phyloP scores from a whole-genome alignment of 2,329 filamentous ascomycete species.

The Colletotrichum lini region DNA sequence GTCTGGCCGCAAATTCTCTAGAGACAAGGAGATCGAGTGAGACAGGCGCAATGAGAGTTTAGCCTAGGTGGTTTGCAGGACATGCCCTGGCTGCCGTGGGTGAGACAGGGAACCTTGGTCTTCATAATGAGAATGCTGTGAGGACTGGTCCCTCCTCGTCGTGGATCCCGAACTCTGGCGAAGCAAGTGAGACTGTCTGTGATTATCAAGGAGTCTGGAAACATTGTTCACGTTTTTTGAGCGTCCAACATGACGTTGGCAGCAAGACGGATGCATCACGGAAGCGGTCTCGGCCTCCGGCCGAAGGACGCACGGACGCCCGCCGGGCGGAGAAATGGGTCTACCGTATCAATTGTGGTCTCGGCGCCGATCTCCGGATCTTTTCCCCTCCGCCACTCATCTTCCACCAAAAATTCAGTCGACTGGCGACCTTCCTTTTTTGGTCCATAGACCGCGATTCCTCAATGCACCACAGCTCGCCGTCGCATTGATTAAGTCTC shows the following conservation, averaged over 20 bases:
- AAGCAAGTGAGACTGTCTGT: neutral
- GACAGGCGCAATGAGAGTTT: constrained; percentile 26
- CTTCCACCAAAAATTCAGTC: neutral
- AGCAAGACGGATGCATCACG: constrained; percentile 17
- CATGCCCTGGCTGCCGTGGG: constrained; percentile 15
- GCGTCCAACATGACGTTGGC: constrained; percentile 2
- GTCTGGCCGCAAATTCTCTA: neutral
- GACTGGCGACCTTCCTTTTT: constrained; percentile 27
- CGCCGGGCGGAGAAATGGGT: constrained; percentile 2
- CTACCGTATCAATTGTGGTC: neutral
- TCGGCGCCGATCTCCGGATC: constrained; percentile 18
- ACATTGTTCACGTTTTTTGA: constrained; percentile 1
- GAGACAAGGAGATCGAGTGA: constrained; percentile 17
- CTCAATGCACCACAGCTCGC: neutral
- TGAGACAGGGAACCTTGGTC: constrained; percentile 16
- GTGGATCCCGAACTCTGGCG: neutral
- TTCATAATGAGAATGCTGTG: neutral
- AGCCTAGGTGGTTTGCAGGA: constrained; percentile 26
- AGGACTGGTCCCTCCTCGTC: too few relatives aligned
- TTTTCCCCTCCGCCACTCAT: constrained; percentile 7
- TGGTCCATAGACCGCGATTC: constrained; percentile 7
- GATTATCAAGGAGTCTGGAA: neutral
- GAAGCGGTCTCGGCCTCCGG: constrained; percentile 16
- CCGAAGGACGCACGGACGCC: neutral
- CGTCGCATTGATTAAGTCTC: neutral